Evolutionary conservation across 1,284 basidiomycete species (phyloP).

Genomic region (Coniferiporia sulphurascens): DNA sequence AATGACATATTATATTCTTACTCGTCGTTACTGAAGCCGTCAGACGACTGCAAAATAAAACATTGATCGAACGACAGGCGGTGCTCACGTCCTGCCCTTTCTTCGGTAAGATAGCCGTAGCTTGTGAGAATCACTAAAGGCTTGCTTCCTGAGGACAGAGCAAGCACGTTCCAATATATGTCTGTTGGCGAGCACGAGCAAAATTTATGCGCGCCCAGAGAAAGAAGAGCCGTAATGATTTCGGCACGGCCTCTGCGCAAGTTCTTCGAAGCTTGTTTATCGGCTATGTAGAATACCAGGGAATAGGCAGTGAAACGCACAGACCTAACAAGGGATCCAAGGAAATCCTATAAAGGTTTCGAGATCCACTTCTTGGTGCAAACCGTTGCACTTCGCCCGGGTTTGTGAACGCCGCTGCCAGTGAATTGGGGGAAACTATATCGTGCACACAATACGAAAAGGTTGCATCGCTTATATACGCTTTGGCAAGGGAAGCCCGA

Average conservation of each 20-base stretch:
- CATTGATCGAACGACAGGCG: slow-evolving; percentile 15
- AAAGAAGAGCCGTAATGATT: slow-evolving; percentile 4
- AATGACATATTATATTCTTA: neutral
- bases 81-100: neutral
- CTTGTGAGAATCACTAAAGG: slow-evolving; percentile 7
- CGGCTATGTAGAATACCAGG: neutral
- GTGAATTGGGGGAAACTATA: neutral
- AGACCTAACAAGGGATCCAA: neutral
- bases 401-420: slow-evolving; percentile 6
- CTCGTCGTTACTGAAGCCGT: neutral
- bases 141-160: neutral
- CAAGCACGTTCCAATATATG: slow-evolving; percentile 7
- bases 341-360: slow-evolving; percentile 11
- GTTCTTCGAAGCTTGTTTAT: neutral
- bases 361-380: slow-evolving; percentile 8
- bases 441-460: slow-evolving; percentile 17
- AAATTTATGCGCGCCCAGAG: slow-evolving; percentile 13
- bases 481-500: slow-evolving; percentile 1
- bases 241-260: slow-evolving; percentile 6
- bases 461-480: slow-evolving; percentile 9
- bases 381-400: slow-evolving; percentile 10
- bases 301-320: no score
- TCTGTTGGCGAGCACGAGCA: slow-evolving; percentile 7
- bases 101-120: slow-evolving; percentile 7
- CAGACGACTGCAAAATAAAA: slow-evolving; percentile 11